Base-by-base conservation (phyloP, 164 flowering plant species). In the Nymphaea colorata region DNA sequence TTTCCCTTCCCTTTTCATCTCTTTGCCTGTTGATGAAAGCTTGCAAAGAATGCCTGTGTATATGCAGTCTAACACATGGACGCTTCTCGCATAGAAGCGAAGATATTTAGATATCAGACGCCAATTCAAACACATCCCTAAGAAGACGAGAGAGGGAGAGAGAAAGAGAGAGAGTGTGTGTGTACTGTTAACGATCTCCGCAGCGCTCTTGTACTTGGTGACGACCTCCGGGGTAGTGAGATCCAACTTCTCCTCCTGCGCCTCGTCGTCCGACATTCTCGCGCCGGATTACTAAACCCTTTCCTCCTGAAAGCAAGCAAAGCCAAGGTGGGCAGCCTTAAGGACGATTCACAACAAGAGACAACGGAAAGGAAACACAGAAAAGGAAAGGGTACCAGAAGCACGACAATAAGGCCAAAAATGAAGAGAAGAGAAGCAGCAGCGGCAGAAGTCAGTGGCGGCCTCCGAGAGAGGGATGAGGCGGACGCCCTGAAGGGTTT, bases 201-300 rank as follows among this genome's bases (percentile, higher is more conserved):
- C 91, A 7, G 96, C 98, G 73, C 77, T 82, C 74, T 92, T 92
- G 84, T 92, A 92, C 71, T 92, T 92, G 72, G 91, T 90, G 69
- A 92, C 98, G 42, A 92, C 98, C 66, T 88, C 95, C 66, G 90
- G 85, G 73, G 89, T 83, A 57, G 84, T 62, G 77, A 92, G 98
- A 87, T 92, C 98, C 79, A 90, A 70, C 95, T 90, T 95, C 82
- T 77, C 96, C 74, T 86, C 81, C 69, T 73, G 91, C 41, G 66
- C 51, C 70, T 90, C 96, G 2, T 92, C 98, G 80, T 92, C 98
- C 65, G 98, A 92, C 93, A 87, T 87, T 64, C n/a, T 8, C 10
- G n/a, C 12, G 57, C 12, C 57, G 10, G 14, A 51, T 8, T 15
- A 15, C 12, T 51, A 47, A 47, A 47, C 55, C 55, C 12, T 47